Percentiles rank a stretch among this genome's conserved stretches.
These are phyloP conservation scores for Platismatia glauca DNA, from an alignment of 495 filamentous ascomycete species.

Conservation along the genomic window DNA sequence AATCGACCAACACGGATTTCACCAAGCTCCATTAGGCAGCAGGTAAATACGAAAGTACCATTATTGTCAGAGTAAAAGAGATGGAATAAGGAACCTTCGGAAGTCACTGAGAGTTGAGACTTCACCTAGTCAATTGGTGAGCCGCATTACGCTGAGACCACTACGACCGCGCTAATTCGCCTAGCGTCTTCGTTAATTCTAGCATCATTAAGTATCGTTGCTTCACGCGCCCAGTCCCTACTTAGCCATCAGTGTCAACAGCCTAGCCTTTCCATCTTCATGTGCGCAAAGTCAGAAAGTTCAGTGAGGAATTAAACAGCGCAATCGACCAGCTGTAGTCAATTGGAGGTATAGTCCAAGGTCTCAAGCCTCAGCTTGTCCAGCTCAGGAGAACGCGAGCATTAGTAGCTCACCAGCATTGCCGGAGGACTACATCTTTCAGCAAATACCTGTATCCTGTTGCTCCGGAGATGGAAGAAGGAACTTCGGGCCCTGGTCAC, in stretches of 20 bases:
- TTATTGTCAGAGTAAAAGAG: background rate
- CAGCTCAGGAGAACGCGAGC: background rate
- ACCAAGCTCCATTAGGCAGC: background rate
- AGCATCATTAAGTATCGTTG: background rate
- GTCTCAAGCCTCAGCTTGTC: background rate
- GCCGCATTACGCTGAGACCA: background rate
- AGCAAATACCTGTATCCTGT: background rate
- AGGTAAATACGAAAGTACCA: background rate
- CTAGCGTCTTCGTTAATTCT: conserved; percentile 8
- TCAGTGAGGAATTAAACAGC: background rate
- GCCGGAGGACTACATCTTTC: background rate
- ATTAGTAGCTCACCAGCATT: background rate
- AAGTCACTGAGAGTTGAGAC: background rate
- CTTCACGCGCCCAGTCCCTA: background rate
- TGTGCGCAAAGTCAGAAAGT: background rate
- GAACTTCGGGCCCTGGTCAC: conserved; percentile 37
- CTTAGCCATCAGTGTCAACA: background rate
- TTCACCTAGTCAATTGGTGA: too few species aligned
- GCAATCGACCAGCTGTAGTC: background rate
- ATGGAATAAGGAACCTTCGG: background rate
- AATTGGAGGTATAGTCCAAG: background rate
- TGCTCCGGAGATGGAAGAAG: conserved; percentile 41
- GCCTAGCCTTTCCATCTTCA: background rate
- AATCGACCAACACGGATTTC: background rate
- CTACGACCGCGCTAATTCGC: conserved; percentile 5